Evolutionary conservation across 306 rosid genomes (phyloP), one percentile per base, ranked within the genome.

Genomic region (Abrus pulchellus): DNA sequence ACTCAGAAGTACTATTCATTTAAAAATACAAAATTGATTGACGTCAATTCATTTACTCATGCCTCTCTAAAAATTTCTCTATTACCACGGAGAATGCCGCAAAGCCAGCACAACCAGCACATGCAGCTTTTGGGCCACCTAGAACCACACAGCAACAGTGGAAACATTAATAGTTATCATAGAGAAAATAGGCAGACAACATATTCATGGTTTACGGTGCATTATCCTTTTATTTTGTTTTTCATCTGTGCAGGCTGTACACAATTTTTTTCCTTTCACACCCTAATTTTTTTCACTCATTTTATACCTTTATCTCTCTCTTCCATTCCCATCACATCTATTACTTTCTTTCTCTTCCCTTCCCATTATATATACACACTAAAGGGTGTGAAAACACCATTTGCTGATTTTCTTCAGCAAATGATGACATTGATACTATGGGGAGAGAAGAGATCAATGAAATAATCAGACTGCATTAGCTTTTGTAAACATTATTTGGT

Each of bases 51-150:
- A 36, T 62, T 90, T 85, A 92, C 74, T 84, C 84, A 27, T 93
- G 97, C 45, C 99, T 86, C 38, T 95, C 98, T 72, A 90, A 76
- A 83, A 95, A 95, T 85, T 95, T 95, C 88, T 91, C 96, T 82
- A 90, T 95, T 48, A 88, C 40, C 5, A 89, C 96, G 14, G 97
- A 92, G 85, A 95, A 95, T 65, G 99, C 93, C 1, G 99, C 97
- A 83, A 94, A 94, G 36, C 97, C 97, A 32, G 95, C 99, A 76
- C 99, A 94, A 48, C 99, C 99, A 5, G 43, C 87, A 50, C 99
- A 95, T 45, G 98, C 96, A 47, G 97, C 97, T 84, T 89, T 90
- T 50, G 97, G 97, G 82, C 99, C 99, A 79, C 92, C 99, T 95
- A 83, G 54, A 83, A 80, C 33, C 78, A 82, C 72, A 78, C 52